Evolutionary conservation across 2,329 filamentous ascomycete genomes (phyloP).

Genomic region (Paecilomyces niveus): DNA sequence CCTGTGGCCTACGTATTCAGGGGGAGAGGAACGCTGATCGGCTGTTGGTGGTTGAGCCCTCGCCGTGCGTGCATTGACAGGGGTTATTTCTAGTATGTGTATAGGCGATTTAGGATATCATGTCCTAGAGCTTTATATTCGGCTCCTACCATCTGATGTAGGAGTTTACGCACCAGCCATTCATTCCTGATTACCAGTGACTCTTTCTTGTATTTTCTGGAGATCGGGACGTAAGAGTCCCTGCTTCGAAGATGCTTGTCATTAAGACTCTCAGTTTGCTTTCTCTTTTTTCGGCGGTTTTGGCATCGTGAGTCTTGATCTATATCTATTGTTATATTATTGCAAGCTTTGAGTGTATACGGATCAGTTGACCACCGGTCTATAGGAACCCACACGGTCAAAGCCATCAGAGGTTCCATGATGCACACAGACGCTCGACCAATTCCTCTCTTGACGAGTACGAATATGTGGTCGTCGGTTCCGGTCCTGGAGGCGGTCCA

Average conservation of each 20-base stretch:
- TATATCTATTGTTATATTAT: neutral
- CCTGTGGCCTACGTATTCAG: neutral
- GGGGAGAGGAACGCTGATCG: neutral
- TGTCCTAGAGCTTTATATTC: neutral
- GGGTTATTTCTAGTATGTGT: neutral
- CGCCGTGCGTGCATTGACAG: no score
- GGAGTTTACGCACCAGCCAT: neutral
- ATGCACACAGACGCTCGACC: neutral
- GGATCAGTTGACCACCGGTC: neutral
- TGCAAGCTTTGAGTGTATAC: neutral
- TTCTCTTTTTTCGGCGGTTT: constrained; percentile 8
- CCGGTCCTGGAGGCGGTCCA: constrained; percentile 30
- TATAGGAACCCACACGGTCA: neutral
- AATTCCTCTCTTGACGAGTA: constrained; percentile 14
- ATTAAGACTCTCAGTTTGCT: constrained; percentile 7
- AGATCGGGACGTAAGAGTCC: neutral
- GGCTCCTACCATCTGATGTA: neutral
- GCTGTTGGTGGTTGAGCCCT: neutral
- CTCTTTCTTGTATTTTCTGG: neutral
- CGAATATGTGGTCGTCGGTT: constrained; percentile 34
- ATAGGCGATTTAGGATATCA: neutral
- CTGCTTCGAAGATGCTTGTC: constrained; percentile 6
- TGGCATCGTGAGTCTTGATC: constrained; percentile 9
- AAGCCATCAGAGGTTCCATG: neutral
- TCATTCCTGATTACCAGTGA: neutral